A percentile compares a stretch with the other conserved stretches of the same genome.
These are phyloP conservation scores for Sporothrix globosa DNA, from an alignment of 2,329 filamentous ascomycete species.

Conservation along the genomic window DNA sequence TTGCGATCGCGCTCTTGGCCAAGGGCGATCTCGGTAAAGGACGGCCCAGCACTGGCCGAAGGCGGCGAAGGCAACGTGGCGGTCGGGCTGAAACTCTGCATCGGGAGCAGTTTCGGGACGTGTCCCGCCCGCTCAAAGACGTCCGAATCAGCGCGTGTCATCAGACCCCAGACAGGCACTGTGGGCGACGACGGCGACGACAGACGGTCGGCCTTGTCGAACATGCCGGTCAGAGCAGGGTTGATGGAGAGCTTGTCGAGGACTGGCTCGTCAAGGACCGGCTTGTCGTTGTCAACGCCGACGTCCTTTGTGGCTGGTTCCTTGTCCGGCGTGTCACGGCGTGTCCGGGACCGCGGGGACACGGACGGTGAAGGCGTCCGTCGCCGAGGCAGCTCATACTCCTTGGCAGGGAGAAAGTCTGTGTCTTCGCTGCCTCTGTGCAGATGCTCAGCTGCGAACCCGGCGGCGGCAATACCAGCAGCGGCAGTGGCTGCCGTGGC, in stretches of 20 bases:
- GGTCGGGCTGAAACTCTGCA: slow-evolving; percentile 37
- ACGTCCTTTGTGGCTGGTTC: background rate
- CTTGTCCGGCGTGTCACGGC: background rate
- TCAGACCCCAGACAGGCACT: slow-evolving; percentile 40
- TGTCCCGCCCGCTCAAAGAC: slow-evolving; percentile 42
- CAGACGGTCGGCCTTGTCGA: slow-evolving; percentile 28
- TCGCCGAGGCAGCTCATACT: background rate
- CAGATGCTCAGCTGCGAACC: background rate
- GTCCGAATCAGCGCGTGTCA: slow-evolving; percentile 37
- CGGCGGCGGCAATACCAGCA: background rate
- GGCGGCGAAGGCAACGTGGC: slow-evolving; percentile 31
- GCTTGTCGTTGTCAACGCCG: background rate
- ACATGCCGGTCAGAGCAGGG: slow-evolving; percentile 36
- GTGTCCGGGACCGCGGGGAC: background rate
- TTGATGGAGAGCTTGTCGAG: slow-evolving; percentile 38
- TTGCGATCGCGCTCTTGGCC: slow-evolving; percentile 44
- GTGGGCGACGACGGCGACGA: slow-evolving; percentile 29
- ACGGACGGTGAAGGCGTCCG: background rate
- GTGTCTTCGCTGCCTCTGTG: slow-evolving; percentile 15
- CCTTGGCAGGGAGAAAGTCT: background rate
- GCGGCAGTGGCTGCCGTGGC: slow-evolving; percentile 1
- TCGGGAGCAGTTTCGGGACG: slow-evolving; percentile 42
- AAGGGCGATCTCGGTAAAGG: slow-evolving; percentile 33
- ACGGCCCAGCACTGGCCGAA: background rate
- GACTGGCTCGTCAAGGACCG: background rate